Evolutionary conservation across 78 protist genomes (phyloP).

Genomic region (Polysphondylium violaceum): DNA sequence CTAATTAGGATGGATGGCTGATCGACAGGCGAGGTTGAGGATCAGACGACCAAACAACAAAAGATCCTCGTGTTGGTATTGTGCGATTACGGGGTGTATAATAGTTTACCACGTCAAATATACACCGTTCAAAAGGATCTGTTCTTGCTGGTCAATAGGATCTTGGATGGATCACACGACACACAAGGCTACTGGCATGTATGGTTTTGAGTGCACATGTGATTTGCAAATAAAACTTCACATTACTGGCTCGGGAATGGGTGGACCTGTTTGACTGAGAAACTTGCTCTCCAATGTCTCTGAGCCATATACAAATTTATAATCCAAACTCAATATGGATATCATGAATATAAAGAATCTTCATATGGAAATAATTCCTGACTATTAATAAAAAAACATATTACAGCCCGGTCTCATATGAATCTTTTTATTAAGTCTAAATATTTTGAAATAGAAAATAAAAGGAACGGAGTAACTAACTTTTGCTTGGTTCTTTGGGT

Average conservation of each 20-base stretch:
- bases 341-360: too few relatives aligned
- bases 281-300: slow-evolving; percentile 77
- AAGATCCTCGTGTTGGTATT: slow-evolving; percentile 77
- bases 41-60: slow-evolving; percentile 67
- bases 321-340: too few relatives aligned
- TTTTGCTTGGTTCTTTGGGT: too few relatives aligned
- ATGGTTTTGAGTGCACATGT: slow-evolving; percentile 62
- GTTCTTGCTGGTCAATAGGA: slow-evolving; percentile 75
- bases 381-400: too few relatives aligned
- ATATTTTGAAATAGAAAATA: too few relatives aligned
- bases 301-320: too few relatives aligned
- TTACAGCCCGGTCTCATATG: too few relatives aligned
- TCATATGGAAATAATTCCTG: too few relatives aligned
- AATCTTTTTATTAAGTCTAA: too few relatives aligned
- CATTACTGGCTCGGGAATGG: slow-evolving; percentile 32
- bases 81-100: slow-evolving; percentile 49
- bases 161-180: slow-evolving; percentile 78
- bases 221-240: slow-evolving; percentile 77
- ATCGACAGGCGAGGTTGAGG: slow-evolving; percentile 55
- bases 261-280: slow-evolving; percentile 23
- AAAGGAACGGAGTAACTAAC: too few relatives aligned
- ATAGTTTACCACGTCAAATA: slow-evolving; percentile 78
- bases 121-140: slow-evolving; percentile 72
- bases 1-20: too few relatives aligned
- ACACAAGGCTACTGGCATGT: slow-evolving; percentile 49